Percentiles rank a stretch among this genome's conserved stretches.
phyloP scores from a whole-genome alignment of 305 asterid species.

The Fraxinus ornus region DNA sequence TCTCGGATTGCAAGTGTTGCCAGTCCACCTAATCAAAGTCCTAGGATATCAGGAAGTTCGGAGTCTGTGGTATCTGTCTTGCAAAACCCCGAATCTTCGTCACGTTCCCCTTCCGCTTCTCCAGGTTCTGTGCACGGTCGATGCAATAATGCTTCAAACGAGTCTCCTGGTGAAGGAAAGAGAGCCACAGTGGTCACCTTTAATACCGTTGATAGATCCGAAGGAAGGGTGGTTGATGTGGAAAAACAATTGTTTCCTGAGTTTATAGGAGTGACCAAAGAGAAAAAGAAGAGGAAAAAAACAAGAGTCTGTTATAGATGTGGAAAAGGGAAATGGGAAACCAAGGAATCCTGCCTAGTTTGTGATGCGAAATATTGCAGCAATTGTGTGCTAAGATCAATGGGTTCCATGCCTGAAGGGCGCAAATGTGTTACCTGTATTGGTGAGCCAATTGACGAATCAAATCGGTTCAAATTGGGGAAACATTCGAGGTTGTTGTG shows the following conservation, averaged over 20 bases:
- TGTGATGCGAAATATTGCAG: conserved; percentile 88
- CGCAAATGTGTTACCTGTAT: conserved; percentile 93
- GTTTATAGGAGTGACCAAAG: conserved; percentile 52
- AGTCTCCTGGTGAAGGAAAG: conserved; percentile 48
- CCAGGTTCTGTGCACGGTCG: conserved; percentile 53
- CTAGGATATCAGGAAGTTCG: conserved; percentile 72
- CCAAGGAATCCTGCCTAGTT: conserved; percentile 79
- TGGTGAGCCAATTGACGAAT: conserved; percentile 82
- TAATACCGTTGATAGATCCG: conserved; percentile 63
- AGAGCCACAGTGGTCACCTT: conserved; percentile 80
- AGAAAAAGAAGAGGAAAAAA: conserved; percentile 68
- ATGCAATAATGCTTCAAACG: conserved; percentile 28
- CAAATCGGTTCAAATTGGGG: conserved; percentile 66
- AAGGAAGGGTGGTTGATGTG: conserved; percentile 41
- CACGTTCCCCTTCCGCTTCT: conserved; percentile 74
- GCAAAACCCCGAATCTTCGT: conserved; percentile 67
- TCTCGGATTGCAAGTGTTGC: conserved; percentile 61
- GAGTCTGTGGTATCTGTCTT: conserved; percentile 85
- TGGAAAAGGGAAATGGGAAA: conserved; percentile 92
- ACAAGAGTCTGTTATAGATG: conserved; percentile 74
- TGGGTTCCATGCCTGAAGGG: conserved; percentile 99
- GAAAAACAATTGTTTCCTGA: conserved; percentile 69
- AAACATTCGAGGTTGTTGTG: conserved; percentile 72
- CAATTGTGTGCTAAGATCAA: conserved; percentile 90
- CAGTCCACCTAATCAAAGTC: conserved; percentile 59